Base-by-base conservation (phyloP, 2,329 filamentous ascomycete genomes). In the Aspergillus fijiensis region DNA sequence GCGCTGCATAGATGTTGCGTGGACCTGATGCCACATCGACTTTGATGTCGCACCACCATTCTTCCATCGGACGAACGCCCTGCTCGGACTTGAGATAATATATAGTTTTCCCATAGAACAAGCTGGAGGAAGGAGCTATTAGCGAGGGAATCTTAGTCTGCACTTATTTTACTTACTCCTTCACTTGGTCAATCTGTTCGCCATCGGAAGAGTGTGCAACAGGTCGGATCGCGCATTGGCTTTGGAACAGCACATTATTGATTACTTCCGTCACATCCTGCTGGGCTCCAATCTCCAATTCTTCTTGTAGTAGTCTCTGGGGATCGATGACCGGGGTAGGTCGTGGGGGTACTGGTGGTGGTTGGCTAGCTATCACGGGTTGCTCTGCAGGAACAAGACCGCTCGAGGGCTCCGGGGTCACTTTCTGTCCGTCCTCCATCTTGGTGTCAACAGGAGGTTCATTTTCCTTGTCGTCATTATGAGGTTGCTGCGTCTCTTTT, bases 231-330 rank as follows among this genome's bases (percentile, higher is more conserved):
- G 94, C 93, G 55, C 91, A 92, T 69, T 95, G 90, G n/a, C 97
- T 81, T 54, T 95, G 89, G 70, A 94, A 92, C 60, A 97, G 86
- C 27, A 96, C 90, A 69, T 94, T 95, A 60, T 92, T 92, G 79
- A 97, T 93, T 50, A 97, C 94, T 76, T 99, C 95, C 12, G 92
- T 92, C 4, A 97, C 94, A 76, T 99, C 95, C 77, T 99, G 93
- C 71, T 99, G 95, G 35, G 91, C 84, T 19, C 84, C 84, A 48
- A 84, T 80, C 66, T 87, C 81, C 5, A 86, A 80, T 57, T 83
- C 79, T 39, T 82, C 80, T 23, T 82, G 71, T 56, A 73, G 68
- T 55, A 74, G 72, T 57, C 74, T 74, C 60, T 75, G 67, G 5
- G 65, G 66, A 42, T 77, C 72, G 14, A 66, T 48, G 57, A 74